Conservation (phyloP, 306 rosid genomes). For the Oxytropis ochrocephala region DNA sequence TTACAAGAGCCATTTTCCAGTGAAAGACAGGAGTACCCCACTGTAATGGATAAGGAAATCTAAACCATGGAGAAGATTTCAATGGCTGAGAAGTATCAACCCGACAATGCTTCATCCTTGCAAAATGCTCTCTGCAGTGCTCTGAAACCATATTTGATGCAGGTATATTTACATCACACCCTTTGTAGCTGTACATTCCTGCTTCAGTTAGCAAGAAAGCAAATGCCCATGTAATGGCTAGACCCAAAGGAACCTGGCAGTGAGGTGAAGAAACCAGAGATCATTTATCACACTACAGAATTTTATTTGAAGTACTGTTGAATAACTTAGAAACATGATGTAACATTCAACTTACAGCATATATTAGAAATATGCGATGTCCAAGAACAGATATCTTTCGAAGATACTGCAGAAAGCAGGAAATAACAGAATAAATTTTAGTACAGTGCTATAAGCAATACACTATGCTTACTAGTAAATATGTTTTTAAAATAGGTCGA, state of each 20-base stretch:
- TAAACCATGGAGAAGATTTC: slow-evolving; percentile 85
- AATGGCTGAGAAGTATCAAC: slow-evolving; percentile 84
- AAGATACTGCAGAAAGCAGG: slow-evolving; percentile 59
- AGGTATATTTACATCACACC: slow-evolving; percentile 88
- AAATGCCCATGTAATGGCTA: slow-evolving; percentile 90
- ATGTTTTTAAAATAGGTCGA: background rate
- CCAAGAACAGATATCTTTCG: slow-evolving; percentile 92
- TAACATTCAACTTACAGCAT: slow-evolving; percentile 61
- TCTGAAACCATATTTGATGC: slow-evolving; percentile 80
- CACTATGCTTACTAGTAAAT: background rate
- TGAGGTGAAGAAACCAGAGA: slow-evolving; percentile 21
- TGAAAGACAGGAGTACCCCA: slow-evolving; percentile 98
- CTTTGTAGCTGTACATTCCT: slow-evolving; percentile 80
- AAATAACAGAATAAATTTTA: slow-evolving; percentile 15
- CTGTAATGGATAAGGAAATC: slow-evolving; percentile 96
- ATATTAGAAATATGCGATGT: slow-evolving; percentile 89
- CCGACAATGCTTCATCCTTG: slow-evolving; percentile 91
- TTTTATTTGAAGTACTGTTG: background rate
- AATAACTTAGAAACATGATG: background rate
- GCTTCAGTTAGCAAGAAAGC: slow-evolving; percentile 90
- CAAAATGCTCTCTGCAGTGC: slow-evolving; percentile 85
- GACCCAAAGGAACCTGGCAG: slow-evolving; percentile 91
- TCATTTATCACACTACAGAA: slow-evolving; percentile 8
- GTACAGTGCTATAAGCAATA: slow-evolving; percentile 8
- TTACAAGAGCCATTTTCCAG: slow-evolving; percentile 93